A percentile compares a stretch with the other conserved stretches of the same genome.
Conservation (phyloP, 176 grass and related monocot genomes). For the Thalia dealbata region DNA sequence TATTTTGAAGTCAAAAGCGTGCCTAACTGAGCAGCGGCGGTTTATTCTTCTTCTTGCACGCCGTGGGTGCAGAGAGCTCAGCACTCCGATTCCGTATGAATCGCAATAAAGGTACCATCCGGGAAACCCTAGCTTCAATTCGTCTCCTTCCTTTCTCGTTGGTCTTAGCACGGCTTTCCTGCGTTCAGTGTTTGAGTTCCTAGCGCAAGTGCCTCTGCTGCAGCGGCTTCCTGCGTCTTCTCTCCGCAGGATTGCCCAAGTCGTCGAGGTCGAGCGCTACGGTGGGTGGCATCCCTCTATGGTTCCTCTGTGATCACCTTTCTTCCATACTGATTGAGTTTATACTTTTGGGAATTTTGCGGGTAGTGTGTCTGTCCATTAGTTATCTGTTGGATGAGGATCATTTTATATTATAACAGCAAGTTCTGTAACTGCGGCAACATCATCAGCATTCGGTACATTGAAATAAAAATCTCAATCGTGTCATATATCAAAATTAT, state of each 20-base stretch:
- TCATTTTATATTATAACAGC: not conserved
- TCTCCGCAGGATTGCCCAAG: conserved; percentile 54
- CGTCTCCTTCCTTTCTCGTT: not conserved
- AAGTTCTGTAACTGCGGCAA: not conserved
- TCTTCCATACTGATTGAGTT: not conserved
- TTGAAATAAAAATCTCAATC: no score
- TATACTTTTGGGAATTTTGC: not conserved
- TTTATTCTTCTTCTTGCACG: no score
- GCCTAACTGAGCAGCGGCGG: no score
- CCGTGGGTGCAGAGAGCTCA: no score
- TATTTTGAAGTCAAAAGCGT: no score
- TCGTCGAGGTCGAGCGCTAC: conserved; percentile 46
- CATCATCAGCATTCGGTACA: not conserved
- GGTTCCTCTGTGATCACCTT: not conserved
- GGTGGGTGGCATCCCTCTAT: conserved; percentile 19
- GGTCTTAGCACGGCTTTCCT: not conserved
- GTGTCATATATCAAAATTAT: no score
- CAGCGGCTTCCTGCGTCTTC: conserved; percentile 83
- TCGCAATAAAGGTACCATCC: not conserved
- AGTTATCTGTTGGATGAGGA: not conserved
- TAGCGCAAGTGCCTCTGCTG: conserved; percentile 78
- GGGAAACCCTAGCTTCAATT: not conserved
- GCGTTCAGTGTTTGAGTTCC: conserved; percentile 76
- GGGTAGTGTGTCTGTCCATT: not conserved
- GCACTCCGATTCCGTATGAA: not conserved